Conservation (phyloP, 2,329 filamentous ascomycete species). For the Dactylellina haptotyla region DNA sequence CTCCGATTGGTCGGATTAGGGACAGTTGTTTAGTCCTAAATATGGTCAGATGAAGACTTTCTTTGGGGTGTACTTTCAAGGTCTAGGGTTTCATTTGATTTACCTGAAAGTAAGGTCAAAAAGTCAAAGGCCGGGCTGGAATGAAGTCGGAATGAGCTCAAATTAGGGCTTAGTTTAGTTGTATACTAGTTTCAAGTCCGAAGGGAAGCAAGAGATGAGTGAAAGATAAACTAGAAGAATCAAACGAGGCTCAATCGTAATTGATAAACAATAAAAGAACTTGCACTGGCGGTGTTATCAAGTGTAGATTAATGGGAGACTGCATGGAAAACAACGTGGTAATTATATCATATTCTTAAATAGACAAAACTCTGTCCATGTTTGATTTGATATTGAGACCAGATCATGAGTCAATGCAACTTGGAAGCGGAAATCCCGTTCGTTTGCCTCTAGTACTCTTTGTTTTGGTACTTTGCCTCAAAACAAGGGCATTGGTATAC, state of each 20-base stretch:
- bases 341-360: constrained; percentile 21
- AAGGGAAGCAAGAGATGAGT: neutral
- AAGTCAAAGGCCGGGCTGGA: no score
- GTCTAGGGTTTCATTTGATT: no score
- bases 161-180: no score
- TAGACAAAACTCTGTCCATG: constrained; percentile 5
- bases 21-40: no score
- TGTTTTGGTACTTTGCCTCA: constrained; percentile 13
- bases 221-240: neutral
- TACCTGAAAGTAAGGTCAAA: neutral
- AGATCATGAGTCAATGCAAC: constrained; percentile 49
- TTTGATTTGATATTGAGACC: constrained; percentile 29
- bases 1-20: no score
- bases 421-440: constrained; percentile 21
- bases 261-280: no score
- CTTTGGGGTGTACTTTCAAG: no score
- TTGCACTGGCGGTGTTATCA: no score
- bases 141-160: no score
- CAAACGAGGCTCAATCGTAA: neutral
- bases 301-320: no score
- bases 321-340: neutral
- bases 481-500: constrained; percentile 27
- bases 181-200: neutral
- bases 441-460: constrained; percentile 22
- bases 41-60: no score